These are phyloP conservation scores for Termitomyces sp. DNA, from an alignment of 768 basidiomycete genomes.

Conservation along the genomic window DNA sequence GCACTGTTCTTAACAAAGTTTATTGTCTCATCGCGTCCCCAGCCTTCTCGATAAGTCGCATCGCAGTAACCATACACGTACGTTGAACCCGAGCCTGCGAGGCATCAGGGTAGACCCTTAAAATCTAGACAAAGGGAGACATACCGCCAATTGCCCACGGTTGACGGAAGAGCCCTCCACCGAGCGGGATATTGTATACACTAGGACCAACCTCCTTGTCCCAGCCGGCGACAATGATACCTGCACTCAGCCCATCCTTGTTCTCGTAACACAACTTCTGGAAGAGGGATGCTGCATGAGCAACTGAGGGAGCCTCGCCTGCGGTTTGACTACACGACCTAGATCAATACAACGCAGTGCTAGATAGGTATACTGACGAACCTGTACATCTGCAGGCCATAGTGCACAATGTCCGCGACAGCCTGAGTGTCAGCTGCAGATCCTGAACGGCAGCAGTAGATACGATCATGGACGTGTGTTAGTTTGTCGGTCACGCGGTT, in stretches of 20 bases:
- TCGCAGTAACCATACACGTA: slow-evolving; percentile 99
- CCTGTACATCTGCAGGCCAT: slow-evolving; percentile 73
- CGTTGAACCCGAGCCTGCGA: slow-evolving; percentile 84
- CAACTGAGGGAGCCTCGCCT: slow-evolving; percentile 70
- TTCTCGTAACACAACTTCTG: slow-evolving; percentile 89
- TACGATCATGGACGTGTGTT: slow-evolving; percentile 92
- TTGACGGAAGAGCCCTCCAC: slow-evolving; percentile 94
- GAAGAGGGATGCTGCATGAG: slow-evolving; percentile 77
- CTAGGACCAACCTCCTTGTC: slow-evolving; percentile 86
- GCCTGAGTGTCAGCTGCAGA: slow-evolving; percentile 98
- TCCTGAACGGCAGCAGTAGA: slow-evolving; percentile 98
- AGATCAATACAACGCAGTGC: background rate
- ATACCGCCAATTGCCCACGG: slow-evolving; percentile 98
- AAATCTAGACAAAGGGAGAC: slow-evolving; percentile 16
- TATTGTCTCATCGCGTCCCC: slow-evolving; percentile 85
- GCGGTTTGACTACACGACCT: slow-evolving; percentile 39
- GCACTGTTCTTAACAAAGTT: slow-evolving; percentile 94
- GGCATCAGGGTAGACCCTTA: background rate
- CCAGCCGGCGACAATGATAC: slow-evolving; percentile 98
- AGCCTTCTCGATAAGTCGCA: slow-evolving; percentile 93
- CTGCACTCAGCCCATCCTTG: slow-evolving; percentile 84
- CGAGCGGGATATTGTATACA: slow-evolving; percentile 95
- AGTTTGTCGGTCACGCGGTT: slow-evolving; percentile 99
- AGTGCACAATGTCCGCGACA: slow-evolving; percentile 87
- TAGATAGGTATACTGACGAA: slow-evolving; percentile 27